Base-by-base conservation (phyloP, 1,139 yeast genomes). In the Lodderomyces theae region DNA sequence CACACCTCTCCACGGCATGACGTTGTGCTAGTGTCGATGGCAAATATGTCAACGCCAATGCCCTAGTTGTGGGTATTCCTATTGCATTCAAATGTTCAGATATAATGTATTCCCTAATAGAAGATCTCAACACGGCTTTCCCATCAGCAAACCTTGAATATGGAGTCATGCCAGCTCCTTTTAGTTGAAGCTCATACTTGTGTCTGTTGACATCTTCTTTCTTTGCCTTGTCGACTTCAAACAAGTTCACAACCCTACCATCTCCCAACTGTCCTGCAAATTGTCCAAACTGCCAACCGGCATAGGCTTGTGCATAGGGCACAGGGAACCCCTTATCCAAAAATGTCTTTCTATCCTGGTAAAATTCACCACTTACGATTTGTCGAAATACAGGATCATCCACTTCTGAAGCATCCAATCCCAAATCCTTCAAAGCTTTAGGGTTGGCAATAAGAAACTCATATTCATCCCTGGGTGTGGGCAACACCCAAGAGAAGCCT, bases 201-300 rank as follows among this genome's bases (percentile, higher is more conserved):
- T 42, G 43, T 18, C 76, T 49, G 45, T 69, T 62, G 2, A 41
- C 35, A 37, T 49, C 54, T 3, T 37, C 52, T 39, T 69, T 72
- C 10, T 25, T 23, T 3, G 49, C 36, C 48, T 68, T 68, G 5
- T 72, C 71, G 0, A 84, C 64, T 49, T 86, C 94, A 62, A 90
- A 89, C 37, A 92, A 64, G 54, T 85, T 87, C 7, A 82, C 74
- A 2, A 89, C 97, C 46, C 98, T 69, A 0, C 98, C 98, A 58
- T 92, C 98, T 4, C 98, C 98, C 48, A 92, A 66, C 60, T 92
- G 98, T 1, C 97, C 97, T 0, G 97, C 97, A 79, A 92, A 92
- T 51, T 77, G 80, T 3, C 98, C 97, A 67, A 92, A 92, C 57
- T 92, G 98, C 74, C 86, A 88, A 1, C 98, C 98, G 1, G 97